Conservation (phyloP, 1,139 yeast genomes). For the Blastobotrys ciferrii region DNA sequence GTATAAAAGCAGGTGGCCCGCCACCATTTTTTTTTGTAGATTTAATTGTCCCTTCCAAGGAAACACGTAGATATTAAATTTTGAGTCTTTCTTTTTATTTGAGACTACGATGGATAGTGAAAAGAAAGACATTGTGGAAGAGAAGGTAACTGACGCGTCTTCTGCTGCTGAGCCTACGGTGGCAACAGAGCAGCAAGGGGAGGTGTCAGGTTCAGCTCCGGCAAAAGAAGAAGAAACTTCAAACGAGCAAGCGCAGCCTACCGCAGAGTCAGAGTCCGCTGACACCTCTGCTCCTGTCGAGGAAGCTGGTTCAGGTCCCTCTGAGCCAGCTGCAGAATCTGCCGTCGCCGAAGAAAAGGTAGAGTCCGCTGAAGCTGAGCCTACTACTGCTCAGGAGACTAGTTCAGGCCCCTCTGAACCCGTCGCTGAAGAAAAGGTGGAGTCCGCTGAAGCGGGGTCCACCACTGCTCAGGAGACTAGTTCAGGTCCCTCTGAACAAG, state of each 20-base stretch:
- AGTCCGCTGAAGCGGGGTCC: neutral
- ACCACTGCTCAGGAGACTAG: neutral
- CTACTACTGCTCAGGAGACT: neutral
- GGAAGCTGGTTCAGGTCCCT: neutral
- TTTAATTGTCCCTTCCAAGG: neutral
- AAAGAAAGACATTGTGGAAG: neutral
- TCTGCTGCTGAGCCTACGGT: neutral
- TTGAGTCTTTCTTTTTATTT: too few species aligned
- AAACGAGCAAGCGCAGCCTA: neutral
- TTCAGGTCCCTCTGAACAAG: neutral
- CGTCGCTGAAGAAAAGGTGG: too few species aligned
- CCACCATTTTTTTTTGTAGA: neutral
- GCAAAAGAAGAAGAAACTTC: neutral
- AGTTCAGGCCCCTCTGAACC: too few species aligned
- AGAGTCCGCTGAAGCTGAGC: neutral
- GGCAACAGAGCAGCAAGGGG: neutral
- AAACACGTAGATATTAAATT: neutral
- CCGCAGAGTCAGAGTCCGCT: neutral
- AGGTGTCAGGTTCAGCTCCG: neutral
- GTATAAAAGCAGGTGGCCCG: neutral
- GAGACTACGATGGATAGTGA: neutral
- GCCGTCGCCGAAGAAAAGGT: neutral
- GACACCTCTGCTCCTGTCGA: neutral
- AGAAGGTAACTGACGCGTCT: neutral
- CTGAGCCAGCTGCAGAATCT: conserved; percentile 5